These are phyloP conservation scores for Puccinia polysora DNA, from an alignment of 1,284 basidiomycete genomes.

Conservation along the genomic window DNA sequence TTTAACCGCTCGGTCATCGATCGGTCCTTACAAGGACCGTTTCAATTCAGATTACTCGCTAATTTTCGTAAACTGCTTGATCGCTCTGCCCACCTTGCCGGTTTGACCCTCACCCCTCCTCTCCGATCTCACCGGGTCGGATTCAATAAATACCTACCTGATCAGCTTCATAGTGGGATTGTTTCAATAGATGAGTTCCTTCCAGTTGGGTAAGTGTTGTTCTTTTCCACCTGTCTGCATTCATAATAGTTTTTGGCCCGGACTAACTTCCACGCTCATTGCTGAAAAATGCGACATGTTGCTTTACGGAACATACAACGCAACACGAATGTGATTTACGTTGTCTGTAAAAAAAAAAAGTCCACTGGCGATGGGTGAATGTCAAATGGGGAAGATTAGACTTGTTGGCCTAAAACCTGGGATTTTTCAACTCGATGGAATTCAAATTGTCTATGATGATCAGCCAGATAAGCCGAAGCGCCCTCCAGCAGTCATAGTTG, in stretches of 20 bases:
- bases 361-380: constrained; percentile 11
- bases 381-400: constrained; percentile 19
- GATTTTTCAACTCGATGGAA: constrained; percentile 18
- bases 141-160: no score
- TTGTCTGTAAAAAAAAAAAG: no score
- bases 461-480: background rate
- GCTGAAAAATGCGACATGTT: no score
- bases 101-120: no score
- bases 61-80: background rate
- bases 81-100: no score
- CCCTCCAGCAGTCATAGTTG: constrained; percentile 3
- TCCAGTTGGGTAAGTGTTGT: constrained; percentile 11
- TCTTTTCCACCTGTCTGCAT: background rate
- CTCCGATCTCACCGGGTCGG: background rate
- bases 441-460: constrained; percentile 9
- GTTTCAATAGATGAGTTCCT: constrained; percentile 14
- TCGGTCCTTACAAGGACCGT: background rate
- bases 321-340: no score
- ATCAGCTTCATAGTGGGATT: background rate
- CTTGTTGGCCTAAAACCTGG: constrained; percentile 24
- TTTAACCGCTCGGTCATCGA: constrained; percentile 8
- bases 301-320: no score
- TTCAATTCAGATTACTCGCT: constrained; percentile 4
- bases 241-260: no score
- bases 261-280: no score